Percentiles rank a stretch among this genome's conserved stretches.
phyloP scores from a whole-genome alignment of 805 yeast species.

The Ogataea dorogensis region DNA sequence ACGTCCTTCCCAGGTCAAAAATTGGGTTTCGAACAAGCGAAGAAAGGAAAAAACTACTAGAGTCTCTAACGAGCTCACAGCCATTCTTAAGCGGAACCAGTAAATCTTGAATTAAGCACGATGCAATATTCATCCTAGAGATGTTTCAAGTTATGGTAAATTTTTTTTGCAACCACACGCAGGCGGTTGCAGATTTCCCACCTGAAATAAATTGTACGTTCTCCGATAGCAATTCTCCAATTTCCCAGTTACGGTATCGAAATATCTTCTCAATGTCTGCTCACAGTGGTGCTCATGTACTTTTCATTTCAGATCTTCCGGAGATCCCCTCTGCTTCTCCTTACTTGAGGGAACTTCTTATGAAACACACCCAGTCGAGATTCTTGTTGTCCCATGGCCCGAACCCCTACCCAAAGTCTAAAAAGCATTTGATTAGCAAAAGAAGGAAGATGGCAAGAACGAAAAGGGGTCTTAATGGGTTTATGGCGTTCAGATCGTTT shows the following conservation, averaged over 20 bases:
- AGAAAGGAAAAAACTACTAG: constrained; percentile 11
- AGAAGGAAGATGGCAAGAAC: constrained; percentile 2
- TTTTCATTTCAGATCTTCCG: constrained; percentile 11
- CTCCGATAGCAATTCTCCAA: no score
- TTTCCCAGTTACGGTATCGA: no score
- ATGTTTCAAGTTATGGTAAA: constrained; percentile 5
- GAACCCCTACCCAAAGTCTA: background rate
- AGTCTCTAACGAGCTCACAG: constrained; percentile 13
- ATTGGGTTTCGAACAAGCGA: constrained; percentile 22
- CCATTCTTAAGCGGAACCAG: constrained; percentile 6
- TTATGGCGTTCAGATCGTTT: constrained; percentile 20
- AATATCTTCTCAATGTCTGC: background rate
- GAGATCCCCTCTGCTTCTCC: constrained; percentile 12
- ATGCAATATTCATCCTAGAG: background rate
- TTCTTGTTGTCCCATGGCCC: background rate
- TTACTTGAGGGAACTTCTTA: constrained; percentile 3
- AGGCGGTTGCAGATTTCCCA: constrained; percentile 1
- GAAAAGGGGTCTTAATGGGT: constrained; percentile 17
- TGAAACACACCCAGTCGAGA: background rate
- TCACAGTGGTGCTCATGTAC: background rate
- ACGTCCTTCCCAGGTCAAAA: constrained; percentile 17
- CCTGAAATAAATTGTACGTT: background rate
- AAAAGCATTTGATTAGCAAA: background rate
- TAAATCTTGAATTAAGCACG: background rate
- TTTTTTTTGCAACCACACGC: constrained; percentile 4